Evolutionary conservation across 768 basidiomycete genomes (phyloP).

Genomic region (Phanerochaete sordida): DNA sequence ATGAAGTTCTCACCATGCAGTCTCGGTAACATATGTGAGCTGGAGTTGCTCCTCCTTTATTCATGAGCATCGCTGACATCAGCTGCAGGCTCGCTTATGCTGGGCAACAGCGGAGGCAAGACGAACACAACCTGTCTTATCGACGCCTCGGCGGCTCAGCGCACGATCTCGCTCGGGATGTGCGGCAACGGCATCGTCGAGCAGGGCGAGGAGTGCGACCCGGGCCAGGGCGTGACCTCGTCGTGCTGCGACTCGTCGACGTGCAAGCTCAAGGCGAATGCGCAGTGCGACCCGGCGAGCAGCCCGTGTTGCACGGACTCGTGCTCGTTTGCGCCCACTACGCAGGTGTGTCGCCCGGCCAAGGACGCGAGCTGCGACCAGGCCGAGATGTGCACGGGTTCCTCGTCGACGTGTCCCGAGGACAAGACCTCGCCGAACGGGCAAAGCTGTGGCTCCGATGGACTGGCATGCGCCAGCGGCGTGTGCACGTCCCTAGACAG

Average conservation of each 20-base stretch:
- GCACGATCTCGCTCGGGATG: slow-evolving; percentile 63
- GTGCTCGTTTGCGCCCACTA: slow-evolving; percentile 67
- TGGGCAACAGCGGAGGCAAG: slow-evolving; percentile 34
- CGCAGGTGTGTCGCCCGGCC: slow-evolving; percentile 68
- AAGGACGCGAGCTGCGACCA: slow-evolving; percentile 66
- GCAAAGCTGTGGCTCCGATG: slow-evolving; percentile 58
- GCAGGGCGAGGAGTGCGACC: slow-evolving; percentile 84
- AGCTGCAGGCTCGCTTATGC: slow-evolving; percentile 59
- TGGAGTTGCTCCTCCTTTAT: slow-evolving; percentile 1
- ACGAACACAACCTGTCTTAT: slow-evolving; percentile 69
- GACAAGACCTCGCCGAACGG: slow-evolving; percentile 65
- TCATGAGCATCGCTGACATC: background rate
- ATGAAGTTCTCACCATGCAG: slow-evolving; percentile 73
- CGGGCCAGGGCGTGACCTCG: slow-evolving; percentile 55
- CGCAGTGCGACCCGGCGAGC: slow-evolving; percentile 77
- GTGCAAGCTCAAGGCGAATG: slow-evolving; percentile 69
- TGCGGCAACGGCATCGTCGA: slow-evolving; percentile 86
- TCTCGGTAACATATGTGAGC: slow-evolving; percentile 81
- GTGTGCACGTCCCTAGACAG: slow-evolving; percentile 70
- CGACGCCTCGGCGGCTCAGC: slow-evolving; percentile 32
- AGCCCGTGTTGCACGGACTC: slow-evolving; percentile 68
- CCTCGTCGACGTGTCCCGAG: slow-evolving; percentile 64
- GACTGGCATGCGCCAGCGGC: slow-evolving; percentile 73
- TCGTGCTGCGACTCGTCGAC: slow-evolving; percentile 71
- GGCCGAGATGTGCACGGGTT: slow-evolving; percentile 74